Evolutionary conservation across 192 early-diverging fungal genomes (phyloP).

Genomic region (Entomortierella chlamydospora): DNA sequence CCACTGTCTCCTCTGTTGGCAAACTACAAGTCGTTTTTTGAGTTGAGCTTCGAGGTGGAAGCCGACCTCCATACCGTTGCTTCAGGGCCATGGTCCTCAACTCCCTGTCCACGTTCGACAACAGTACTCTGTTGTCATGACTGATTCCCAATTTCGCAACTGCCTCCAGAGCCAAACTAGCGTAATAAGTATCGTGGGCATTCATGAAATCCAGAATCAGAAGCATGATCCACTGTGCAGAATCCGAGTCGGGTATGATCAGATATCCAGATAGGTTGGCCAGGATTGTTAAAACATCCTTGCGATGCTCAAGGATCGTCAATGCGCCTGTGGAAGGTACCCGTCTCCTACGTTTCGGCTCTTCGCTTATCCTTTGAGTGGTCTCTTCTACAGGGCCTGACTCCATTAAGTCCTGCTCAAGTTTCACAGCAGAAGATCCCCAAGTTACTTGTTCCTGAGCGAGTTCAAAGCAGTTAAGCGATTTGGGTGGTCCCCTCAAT

Average conservation of each 20-base stretch:
- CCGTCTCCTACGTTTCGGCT: not conserved
- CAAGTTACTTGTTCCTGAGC: not conserved
- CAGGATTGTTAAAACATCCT: constrained; percentile 72
- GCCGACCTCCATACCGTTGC: constrained; percentile 9
- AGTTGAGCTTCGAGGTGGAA: not conserved
- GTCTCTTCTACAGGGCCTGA: not conserved
- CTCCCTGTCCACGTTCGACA: constrained; percentile 47
- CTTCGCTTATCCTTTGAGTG: not conserved
- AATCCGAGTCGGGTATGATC: constrained; percentile 50
- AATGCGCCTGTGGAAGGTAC: constrained; percentile 36
- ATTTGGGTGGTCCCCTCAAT: constrained; percentile 18
- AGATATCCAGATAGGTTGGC: constrained; percentile 69
- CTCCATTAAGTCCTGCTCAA: not conserved
- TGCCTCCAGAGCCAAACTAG: constrained; percentile 70
- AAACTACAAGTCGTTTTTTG: not conserved
- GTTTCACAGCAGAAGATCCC: not conserved
- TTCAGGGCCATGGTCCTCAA: constrained; percentile 19
- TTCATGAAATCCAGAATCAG: constrained; percentile 66
- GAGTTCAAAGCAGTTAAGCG: not conserved
- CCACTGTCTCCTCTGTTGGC: not conserved
- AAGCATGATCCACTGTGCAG: constrained; percentile 56
- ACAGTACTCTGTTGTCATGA: constrained; percentile 64
- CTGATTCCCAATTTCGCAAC: constrained; percentile 69
- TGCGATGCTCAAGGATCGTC: constrained; percentile 69
- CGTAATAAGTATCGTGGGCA: constrained; percentile 69